Base-by-base conservation (phyloP, 2,329 filamentous ascomycete species). In the Ustilaginoidea virens region DNA sequence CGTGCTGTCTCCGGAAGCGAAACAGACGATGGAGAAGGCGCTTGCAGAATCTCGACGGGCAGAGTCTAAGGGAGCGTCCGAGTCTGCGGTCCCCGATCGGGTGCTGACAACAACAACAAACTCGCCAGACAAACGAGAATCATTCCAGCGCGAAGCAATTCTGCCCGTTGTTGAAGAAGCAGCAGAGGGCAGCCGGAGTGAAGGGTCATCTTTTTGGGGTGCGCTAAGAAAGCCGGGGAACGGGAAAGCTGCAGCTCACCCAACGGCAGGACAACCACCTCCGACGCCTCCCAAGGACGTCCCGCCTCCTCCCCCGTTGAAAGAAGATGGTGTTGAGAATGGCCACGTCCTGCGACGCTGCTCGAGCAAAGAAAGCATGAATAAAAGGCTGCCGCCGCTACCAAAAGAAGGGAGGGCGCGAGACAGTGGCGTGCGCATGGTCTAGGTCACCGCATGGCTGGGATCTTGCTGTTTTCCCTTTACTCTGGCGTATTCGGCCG, bases 91-190 rank as follows among this genome's bases (percentile, higher is more conserved):
- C 19, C 74, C 75, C 1, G 69, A 77, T 16, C 63, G 77, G 31
- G 68, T 65, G 1, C 51, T 85, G 13, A 48, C 44, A 14, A 58
- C 58, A 1, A 45, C 40, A 1, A 37, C 43, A 5, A 26, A 40
- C 4, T 33, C 38, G 13, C 28, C 42, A 2, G 48, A 71, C 58
- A 33, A 63, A 61, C 39, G 66, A 57, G 47, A 80, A 61, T 53
- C 67, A 57, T 14, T 66, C 58, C 44, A 62, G 61, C 77, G 42
- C 48, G 73, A 49, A 44, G 48, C 48, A 45, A 66, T 55, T 1
- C 57, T 96, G 2, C 87, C 87, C 0, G 76, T 94, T 7, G 85
- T 96, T 5, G 81, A 93, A 40, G 87, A 96, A 53, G 78, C 74
- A n/a, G 80, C 74, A 5, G 87, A 94, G 51, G 75, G 65, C 30